Percentiles rank a stretch among this genome's conserved stretches.
Evolutionary conservation across 164 flowering plant species (phyloP).

Genomic region (Litsea cubeba): DNA sequence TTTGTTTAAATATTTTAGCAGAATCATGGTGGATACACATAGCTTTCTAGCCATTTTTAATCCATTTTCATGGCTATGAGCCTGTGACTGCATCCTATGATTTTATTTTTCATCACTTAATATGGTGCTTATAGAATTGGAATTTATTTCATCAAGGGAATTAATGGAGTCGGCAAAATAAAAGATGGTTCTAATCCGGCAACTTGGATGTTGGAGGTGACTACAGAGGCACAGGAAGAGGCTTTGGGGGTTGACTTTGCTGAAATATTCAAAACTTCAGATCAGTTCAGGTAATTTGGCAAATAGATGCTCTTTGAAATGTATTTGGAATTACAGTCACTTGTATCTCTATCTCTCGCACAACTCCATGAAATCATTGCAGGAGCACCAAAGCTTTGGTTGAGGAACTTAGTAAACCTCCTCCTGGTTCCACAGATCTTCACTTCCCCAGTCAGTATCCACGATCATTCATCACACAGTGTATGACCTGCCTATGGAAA

Average conservation of each 20-base stretch:
- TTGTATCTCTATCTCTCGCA: neutral
- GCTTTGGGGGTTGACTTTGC: conserved; percentile 23
- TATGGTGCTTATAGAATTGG: neutral
- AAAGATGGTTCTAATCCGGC: conserved; percentile 41
- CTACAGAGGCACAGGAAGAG: conserved; percentile 26
- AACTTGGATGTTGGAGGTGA: conserved; percentile 45
- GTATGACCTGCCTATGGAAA: conserved; percentile 42
- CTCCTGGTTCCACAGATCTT: conserved; percentile 30
- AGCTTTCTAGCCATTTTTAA: too few species aligned
- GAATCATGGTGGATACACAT: neutral
- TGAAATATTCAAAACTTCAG: conserved; percentile 30
- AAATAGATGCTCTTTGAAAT: neutral
- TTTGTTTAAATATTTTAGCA: too few species aligned
- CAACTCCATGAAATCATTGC: conserved; percentile 3
- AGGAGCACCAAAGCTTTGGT: conserved; percentile 38
- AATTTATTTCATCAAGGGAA: conserved; percentile 15
- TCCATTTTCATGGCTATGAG: too few species aligned
- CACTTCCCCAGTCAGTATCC: conserved; percentile 28
- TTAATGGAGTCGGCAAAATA: conserved; percentile 30
- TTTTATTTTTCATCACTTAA: too few species aligned
- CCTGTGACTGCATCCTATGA: neutral
- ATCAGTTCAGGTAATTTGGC: conserved; percentile 18
- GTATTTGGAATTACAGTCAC: neutral
- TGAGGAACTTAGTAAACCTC: conserved; percentile 25
- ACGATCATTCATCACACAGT: conserved; percentile 26